Evolutionary conservation across 2,329 filamentous ascomycete species (phyloP).

Genomic region (Nemania sp.): DNA sequence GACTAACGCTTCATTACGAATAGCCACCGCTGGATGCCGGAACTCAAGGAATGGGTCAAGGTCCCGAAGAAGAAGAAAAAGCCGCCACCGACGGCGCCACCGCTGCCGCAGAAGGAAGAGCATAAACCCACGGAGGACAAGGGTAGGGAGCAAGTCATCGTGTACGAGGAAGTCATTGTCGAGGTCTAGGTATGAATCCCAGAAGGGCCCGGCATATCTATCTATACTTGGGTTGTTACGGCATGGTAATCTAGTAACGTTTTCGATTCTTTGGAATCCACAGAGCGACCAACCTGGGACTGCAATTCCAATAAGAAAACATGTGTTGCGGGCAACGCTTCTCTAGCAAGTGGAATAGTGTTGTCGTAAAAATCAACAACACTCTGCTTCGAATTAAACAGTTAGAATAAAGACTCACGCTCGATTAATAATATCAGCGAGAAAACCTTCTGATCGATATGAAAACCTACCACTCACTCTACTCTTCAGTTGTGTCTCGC

Average conservation of each 20-base stretch:
- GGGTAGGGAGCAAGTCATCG: conserved; percentile 26
- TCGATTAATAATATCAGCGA: conserved; percentile 3
- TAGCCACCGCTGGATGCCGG: conserved; percentile 65
- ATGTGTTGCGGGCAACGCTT: too few species aligned
- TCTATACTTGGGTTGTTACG: background rate
- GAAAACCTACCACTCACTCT: background rate
- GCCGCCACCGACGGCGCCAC: background rate
- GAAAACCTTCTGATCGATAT: too few species aligned
- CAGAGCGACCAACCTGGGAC: background rate
- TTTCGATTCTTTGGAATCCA: background rate
- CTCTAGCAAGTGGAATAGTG: too few species aligned
- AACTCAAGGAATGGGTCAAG: conserved; percentile 64
- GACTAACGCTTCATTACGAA: background rate
- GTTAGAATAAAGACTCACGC: too few species aligned
- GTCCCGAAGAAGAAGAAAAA: conserved; percentile 32
- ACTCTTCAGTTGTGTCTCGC: background rate
- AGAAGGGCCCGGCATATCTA: background rate
- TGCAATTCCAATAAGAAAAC: too few species aligned
- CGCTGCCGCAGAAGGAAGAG: conserved; percentile 9
- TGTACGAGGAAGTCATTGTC: conserved; percentile 35
- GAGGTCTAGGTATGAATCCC: conserved; percentile 19
- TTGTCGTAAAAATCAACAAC: too few species aligned
- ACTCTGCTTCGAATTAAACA: too few species aligned
- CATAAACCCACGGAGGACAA: conserved; percentile 17
- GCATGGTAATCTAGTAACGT: background rate